Base-by-base conservation (phyloP, 306 rosid species). In the Carpinus viminea region DNA sequence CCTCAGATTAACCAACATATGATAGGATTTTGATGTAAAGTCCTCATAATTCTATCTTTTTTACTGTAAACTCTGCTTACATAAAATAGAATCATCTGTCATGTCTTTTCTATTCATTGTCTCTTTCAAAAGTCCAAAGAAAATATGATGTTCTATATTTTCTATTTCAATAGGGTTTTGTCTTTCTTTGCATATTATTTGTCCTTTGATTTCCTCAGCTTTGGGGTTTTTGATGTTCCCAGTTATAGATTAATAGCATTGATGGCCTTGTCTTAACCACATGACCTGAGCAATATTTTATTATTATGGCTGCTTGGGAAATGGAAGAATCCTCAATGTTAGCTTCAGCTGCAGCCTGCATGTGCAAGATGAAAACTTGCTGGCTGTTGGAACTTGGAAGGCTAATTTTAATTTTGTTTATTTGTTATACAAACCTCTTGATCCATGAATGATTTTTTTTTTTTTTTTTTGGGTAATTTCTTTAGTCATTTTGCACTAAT, bases 1-100 rank as follows among this genome's bases (percentile, higher is more conserved):
- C 84, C 56, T 84, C 87, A 45, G 96, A 89, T 85, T 90, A 88
- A 84, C 54, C 82, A 76, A 72, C 65, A 38, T 51, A 66, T 48
- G 78, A 65, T 47, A 62, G 24, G 16, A 78, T 75, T n/a, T 48
- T 10, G 46, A 38, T 76, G 89, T 81, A 74, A 70, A 78, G 76
- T 76, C 48, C 43, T 70, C 69, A 55, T 77, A 59, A 73, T 62
- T 79, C 41, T 77, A 46, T 61, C 17, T 68, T 70, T 78, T 16
- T 11, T 54, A 71, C 24, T n/a, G 50, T 20, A 24, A 0, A 59
- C 72, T 74, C 77, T 36, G 21, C 56, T 47, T 64, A 68, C 62
- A 71, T 60, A 13, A 46, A 31, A 51, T 31, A 38, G 72, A 50
- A 38, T 66, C 52, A 18, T 52, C 31, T 45, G 61, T 34, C 64